A percentile compares a stretch with the other conserved stretches of the same genome.
Evolutionary conservation across 306 rosid species (phyloP).

Genomic region (Lablab purpureus): DNA sequence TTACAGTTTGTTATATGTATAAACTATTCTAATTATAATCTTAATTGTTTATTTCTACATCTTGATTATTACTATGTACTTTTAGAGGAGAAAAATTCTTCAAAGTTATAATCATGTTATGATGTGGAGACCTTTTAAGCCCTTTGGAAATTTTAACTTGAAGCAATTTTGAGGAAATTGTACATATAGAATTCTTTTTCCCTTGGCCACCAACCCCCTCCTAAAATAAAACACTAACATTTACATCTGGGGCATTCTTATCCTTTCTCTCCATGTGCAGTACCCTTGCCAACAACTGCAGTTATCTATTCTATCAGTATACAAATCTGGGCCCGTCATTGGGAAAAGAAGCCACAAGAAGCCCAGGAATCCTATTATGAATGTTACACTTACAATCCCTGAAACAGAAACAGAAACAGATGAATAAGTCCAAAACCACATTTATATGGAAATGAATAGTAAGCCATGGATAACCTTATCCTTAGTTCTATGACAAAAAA

Average conservation of each 20-base stretch:
- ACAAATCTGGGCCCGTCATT: slow-evolving; percentile 74
- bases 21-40: not conserved
- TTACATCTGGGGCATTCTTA: slow-evolving; percentile 39
- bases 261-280: slow-evolving; percentile 70
- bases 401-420: slow-evolving; percentile 48
- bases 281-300: slow-evolving; percentile 94
- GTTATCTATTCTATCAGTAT: slow-evolving; percentile 67
- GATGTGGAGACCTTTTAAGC: not conserved
- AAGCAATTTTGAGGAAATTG: not conserved
- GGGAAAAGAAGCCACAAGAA: slow-evolving; percentile 89
- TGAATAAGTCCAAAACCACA: slow-evolving; percentile 33
- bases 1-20: not conserved
- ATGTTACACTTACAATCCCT: slow-evolving; percentile 70
- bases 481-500: slow-evolving; percentile 38
- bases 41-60: not conserved
- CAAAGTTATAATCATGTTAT: not conserved
- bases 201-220: not conserved
- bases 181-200: not conserved
- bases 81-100: not conserved
- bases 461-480: not conserved
- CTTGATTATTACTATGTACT: not conserved
- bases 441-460: slow-evolving; percentile 23
- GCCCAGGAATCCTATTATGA: slow-evolving; percentile 70
- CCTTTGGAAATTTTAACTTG: not conserved
- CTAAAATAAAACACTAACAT: not conserved